phyloP scores from a whole-genome alignment of 2,329 filamentous ascomycete species.

The Phyllosticta paracitricarpa region DNA sequence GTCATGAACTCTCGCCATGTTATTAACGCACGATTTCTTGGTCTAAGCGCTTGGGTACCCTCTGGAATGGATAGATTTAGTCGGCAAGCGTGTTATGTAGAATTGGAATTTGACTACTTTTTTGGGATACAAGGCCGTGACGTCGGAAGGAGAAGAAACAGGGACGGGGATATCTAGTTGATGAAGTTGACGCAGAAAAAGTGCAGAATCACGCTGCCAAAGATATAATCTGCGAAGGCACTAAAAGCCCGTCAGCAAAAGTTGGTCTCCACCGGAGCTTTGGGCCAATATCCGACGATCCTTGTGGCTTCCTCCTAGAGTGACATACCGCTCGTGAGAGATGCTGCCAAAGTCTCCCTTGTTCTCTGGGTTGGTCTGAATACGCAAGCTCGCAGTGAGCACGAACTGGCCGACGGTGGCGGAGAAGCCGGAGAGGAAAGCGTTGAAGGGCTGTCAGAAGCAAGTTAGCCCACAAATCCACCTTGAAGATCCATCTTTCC shows the following conservation, averaged over 20 bases:
- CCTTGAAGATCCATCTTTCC: too few species aligned
- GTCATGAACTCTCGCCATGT: not conserved
- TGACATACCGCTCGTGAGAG: constrained; percentile 65
- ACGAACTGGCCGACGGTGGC: constrained; percentile 97
- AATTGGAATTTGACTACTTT: not conserved
- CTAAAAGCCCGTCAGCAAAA: constrained; percentile 35
- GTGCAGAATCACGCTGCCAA: constrained; percentile 90
- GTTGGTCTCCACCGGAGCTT: not conserved
- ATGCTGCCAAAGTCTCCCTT: constrained; percentile 65
- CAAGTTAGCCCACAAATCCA: not conserved
- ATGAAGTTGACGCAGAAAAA: constrained; percentile 99
- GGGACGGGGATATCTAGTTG: constrained; percentile 51
- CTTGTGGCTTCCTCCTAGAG: not conserved
- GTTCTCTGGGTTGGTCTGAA: constrained; percentile 82
- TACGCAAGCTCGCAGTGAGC: constrained; percentile 78
- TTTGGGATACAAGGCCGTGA: not conserved
- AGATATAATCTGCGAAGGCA: constrained; percentile 92
- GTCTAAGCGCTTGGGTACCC: not conserved
- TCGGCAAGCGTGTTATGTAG: not conserved
- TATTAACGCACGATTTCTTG: not conserved
- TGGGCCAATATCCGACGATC: not conserved
- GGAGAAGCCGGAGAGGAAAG: constrained; percentile 90
- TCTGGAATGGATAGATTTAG: not conserved
- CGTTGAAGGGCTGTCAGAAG: constrained; percentile 76
- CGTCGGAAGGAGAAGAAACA: not conserved